A percentile compares a stretch with the other conserved stretches of the same genome.
These are phyloP conservation scores for Tuber melanosporum DNA, from an alignment of 495 filamentous ascomycete species.

Conservation along the genomic window DNA sequence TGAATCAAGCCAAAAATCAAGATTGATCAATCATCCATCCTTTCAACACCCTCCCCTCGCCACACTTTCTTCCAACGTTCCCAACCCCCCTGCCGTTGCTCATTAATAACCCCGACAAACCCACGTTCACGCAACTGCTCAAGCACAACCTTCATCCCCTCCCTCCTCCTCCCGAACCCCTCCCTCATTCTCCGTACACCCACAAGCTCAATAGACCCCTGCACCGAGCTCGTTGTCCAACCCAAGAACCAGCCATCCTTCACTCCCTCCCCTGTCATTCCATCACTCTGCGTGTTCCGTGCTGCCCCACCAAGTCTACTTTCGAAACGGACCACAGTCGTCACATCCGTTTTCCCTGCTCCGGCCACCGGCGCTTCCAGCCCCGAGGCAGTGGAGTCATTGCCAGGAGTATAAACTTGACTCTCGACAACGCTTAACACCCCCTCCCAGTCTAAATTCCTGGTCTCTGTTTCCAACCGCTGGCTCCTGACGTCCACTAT, in stretches of 20 bases:
- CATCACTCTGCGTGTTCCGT: slow-evolving; percentile 8
- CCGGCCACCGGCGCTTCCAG: slow-evolving; percentile 28
- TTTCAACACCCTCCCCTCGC: slow-evolving; percentile 34
- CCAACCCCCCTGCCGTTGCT: slow-evolving; percentile 40
- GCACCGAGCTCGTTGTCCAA: slow-evolving; percentile 74
- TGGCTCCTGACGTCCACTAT: slow-evolving; percentile 83
- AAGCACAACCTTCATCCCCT: slow-evolving; percentile 92
- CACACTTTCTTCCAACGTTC: slow-evolving; percentile 41
- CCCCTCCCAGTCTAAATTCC: slow-evolving; percentile 83
- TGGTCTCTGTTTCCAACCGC: slow-evolving; percentile 77
- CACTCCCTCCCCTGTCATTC: slow-evolving; percentile 47
- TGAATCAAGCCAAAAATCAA: background rate
- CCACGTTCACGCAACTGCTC: slow-evolving; percentile 76
- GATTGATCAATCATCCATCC: slow-evolving; percentile 20
- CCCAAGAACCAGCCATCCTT: slow-evolving; percentile 60
- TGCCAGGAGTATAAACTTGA: slow-evolving; percentile 57
- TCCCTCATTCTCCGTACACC: slow-evolving; percentile 75
- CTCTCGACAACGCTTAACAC: slow-evolving; percentile 87
- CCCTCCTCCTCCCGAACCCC: slow-evolving; percentile 76
- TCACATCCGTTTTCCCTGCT: slow-evolving; percentile 68
- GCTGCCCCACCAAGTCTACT: slow-evolving; percentile 54
- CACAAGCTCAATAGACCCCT: slow-evolving; percentile 83
- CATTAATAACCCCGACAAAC: slow-evolving; percentile 77
- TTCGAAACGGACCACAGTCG: slow-evolving; percentile 75
- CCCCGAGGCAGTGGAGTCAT: slow-evolving; percentile 11